A percentile compares a stretch with the other conserved stretches of the same genome.
Evolutionary conservation across 2,329 filamentous ascomycete species (phyloP).

Genomic region (Nigrospora oryzae): DNA sequence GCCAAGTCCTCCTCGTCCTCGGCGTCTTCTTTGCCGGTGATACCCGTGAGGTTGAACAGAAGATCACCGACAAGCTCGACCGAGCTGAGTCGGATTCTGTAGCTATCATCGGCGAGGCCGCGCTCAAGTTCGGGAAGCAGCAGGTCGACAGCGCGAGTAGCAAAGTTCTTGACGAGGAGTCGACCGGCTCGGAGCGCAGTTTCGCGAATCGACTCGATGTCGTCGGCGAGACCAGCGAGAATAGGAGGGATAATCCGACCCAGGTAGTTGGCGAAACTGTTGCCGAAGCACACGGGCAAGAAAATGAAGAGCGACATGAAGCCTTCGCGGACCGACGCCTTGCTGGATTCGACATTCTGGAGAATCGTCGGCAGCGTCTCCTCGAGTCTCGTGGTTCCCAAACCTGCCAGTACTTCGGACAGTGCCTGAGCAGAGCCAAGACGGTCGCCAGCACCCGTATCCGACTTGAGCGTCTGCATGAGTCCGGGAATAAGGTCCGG

Average conservation of each 20-base stretch:
- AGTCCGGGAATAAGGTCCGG: constrained; percentile 95
- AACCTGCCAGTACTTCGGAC: constrained; percentile 87
- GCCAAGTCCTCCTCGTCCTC: constrained; percentile 72
- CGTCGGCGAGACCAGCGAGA: constrained; percentile 86
- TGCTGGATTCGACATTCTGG: constrained; percentile 89
- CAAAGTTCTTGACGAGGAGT: constrained; percentile 96
- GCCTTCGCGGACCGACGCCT: constrained; percentile 84
- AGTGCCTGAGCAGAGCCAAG: constrained; percentile 94
- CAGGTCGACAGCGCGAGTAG: constrained; percentile 86
- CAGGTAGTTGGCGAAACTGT: constrained; percentile 95
- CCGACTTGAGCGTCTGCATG: constrained; percentile 96
- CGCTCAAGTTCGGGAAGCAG: constrained; percentile 91
- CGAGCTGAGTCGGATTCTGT: constrained; percentile 95
- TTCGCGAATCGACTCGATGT: constrained; percentile 92
- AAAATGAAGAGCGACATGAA: constrained; percentile 99
- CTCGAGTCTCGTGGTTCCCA: constrained; percentile 86
- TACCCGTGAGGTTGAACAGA: constrained; percentile 94
- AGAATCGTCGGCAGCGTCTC: constrained; percentile 94
- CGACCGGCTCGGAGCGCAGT: constrained; percentile 92
- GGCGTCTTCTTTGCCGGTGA: constrained; percentile 68
- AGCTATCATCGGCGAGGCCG: constrained; percentile 92
- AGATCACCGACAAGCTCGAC: constrained; percentile 95
- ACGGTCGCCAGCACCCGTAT: constrained; percentile 91
- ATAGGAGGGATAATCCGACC: constrained; percentile 94
- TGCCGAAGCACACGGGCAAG: constrained; percentile 96